Percentiles rank a stretch among this genome's conserved stretches.
Conservation (phyloP, 2,329 filamentous ascomycete species). For the Trichoderma sp. region DNA sequence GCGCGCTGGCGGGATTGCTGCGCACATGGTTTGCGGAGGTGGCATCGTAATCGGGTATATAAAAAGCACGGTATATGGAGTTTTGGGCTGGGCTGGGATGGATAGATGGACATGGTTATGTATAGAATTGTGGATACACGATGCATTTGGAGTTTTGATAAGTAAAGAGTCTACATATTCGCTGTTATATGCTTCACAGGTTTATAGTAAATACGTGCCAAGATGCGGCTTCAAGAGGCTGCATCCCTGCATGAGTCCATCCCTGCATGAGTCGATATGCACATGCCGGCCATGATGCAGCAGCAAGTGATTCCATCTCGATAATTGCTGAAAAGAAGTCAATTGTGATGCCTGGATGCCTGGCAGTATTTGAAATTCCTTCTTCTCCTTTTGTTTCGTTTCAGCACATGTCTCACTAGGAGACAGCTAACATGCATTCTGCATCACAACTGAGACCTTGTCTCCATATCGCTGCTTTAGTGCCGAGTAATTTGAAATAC, state of each 20-base stretch:
- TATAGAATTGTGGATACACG: not conserved
- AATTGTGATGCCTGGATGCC: too few relatives aligned
- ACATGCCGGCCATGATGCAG: not conserved
- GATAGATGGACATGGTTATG: not conserved
- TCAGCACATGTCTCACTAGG: not conserved
- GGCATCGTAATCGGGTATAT: slow-evolving; percentile 41
- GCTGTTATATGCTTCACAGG: not conserved
- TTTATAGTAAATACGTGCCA: not conserved
- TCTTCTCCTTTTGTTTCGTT: not conserved
- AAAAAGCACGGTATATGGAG: not conserved
- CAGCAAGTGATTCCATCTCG: not conserved
- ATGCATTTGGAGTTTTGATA: not conserved
- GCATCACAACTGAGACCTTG: not conserved
- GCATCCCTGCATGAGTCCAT: not conserved
- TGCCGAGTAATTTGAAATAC: slow-evolving; percentile 4
- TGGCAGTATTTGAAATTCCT: slow-evolving; percentile 4
- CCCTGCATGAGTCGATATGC: not conserved
- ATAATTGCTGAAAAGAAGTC: not conserved
- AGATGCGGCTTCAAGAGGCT: not conserved
- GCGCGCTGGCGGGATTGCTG: slow-evolving; percentile 81
- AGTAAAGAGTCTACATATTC: not conserved
- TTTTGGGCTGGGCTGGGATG: not conserved
- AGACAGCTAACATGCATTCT: not conserved
- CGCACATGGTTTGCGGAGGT: slow-evolving; percentile 93
- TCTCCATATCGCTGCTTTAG: not conserved